phyloP scores from a whole-genome alignment of 2,329 filamentous ascomycete genomes.

The Penicillium sumatraense region DNA sequence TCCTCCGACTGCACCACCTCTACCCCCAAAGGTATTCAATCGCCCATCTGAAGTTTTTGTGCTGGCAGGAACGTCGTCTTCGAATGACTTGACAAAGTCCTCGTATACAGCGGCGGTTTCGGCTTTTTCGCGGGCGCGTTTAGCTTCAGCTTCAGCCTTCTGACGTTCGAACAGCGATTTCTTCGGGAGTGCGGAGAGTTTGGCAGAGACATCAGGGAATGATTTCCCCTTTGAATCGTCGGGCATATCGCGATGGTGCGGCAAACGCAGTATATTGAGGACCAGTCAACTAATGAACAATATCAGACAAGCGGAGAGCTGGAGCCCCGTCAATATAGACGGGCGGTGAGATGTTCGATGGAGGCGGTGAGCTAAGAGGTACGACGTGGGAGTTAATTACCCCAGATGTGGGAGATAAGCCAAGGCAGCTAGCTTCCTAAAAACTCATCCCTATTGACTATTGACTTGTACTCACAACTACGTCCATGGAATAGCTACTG shows the following conservation, averaged over 20 bases:
- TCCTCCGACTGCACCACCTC: slow-evolving; percentile 39
- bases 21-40: slow-evolving; percentile 35
- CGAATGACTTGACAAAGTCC: slow-evolving; percentile 78
- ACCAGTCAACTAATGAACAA: neutral
- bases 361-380: slow-evolving; percentile 1
- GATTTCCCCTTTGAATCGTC: slow-evolving; percentile 43
- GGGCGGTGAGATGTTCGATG: slow-evolving; percentile 14
- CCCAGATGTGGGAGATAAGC: no score
- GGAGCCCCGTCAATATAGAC: slow-evolving; percentile 1
- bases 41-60: slow-evolving; percentile 28
- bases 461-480: no score
- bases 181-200: slow-evolving; percentile 78
- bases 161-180: slow-evolving; percentile 88
- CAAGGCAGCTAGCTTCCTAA: no score
- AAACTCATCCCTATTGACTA: no score
- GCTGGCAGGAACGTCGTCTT: slow-evolving; percentile 44
- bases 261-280: slow-evolving; percentile 24
- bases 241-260: slow-evolving; percentile 37
- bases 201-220: slow-evolving; percentile 75
- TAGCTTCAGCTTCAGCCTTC: slow-evolving; percentile 86
- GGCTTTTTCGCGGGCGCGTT: slow-evolving; percentile 79
- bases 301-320: slow-evolving; percentile 1
- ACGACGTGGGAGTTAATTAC: no score
- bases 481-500: no score
- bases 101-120: slow-evolving; percentile 87